Base-by-base conservation (phyloP, 768 basidiomycete genomes). In the Pisolithus microcarpus region DNA sequence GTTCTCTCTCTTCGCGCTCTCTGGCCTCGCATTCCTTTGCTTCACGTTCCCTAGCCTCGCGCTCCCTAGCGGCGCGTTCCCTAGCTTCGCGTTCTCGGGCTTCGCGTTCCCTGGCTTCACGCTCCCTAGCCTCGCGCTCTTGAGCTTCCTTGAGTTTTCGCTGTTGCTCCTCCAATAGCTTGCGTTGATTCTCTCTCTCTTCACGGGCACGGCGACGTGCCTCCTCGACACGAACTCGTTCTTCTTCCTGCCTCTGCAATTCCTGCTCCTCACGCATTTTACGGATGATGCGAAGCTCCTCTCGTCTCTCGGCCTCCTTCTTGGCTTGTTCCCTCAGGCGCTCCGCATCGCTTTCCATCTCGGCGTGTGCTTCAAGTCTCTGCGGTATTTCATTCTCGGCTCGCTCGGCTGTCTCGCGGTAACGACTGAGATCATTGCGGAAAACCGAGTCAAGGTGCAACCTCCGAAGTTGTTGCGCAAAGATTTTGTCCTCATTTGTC, bases 401-500 rank as follows among this genome's bases (percentile, higher is more conserved):
- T 5, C 69, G 56, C 51, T 49, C 54, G 26, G 56, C 37, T 4
- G 21, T 51, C 44, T 64, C 53, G 3, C 65, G 65, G 18, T 39
- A 61, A 13, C n/a, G 18, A 38, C 55, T 61, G 23, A 68, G 55
- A 11, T 51, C 51, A 7, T 63, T 48, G 0, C 38, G 7, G 36
- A 52, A 18, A 7, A 24, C 9, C 1, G 60, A 53, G 2, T 68
- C 50, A 2, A 58, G 10, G 1, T 55, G 50, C 23, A 67, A 56
- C 0, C 38, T 46, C 19, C 5, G 18, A 0, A 68, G 50, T 16
- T 67, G 65, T 43, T 53, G 11, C 49, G 65, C 36, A 39, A 69
- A 65, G 18, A 67, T 56, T 11, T 10, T 45, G 31, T 69, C 65
- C 24, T 61, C 52, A 6, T 19, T 15, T 18, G 43, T 26, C 61